Evolutionary conservation across 192 early-diverging fungal species (phyloP).

Genomic region (Linnemannia exigua): DNA sequence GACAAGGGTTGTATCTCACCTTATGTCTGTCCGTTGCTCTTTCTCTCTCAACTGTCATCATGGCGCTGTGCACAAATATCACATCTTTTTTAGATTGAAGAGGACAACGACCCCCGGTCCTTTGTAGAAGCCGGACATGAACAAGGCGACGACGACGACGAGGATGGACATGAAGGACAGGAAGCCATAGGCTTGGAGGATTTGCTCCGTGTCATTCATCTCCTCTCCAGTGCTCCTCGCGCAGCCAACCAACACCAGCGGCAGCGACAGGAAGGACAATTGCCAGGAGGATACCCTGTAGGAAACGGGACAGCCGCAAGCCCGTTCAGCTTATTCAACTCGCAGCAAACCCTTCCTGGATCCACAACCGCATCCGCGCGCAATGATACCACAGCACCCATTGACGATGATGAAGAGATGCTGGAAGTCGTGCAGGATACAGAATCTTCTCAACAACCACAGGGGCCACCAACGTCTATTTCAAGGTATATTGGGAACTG

Average conservation of each 20-base stretch:
- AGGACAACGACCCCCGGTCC: constrained; percentile 37
- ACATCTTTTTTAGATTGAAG: constrained; percentile 35
- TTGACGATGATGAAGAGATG: constrained; percentile 26
- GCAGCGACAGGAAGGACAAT: constrained; percentile 20
- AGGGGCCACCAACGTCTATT: not conserved
- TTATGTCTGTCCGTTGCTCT: not conserved
- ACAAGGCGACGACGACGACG: constrained; percentile 13
- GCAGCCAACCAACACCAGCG: not conserved
- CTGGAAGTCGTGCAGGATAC: not conserved
- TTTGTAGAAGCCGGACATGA: constrained; percentile 24
- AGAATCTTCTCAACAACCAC: not conserved
- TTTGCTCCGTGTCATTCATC: constrained; percentile 22
- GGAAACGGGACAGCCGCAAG: not conserved
- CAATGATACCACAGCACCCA: not conserved
- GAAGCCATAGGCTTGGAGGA: constrained; percentile 18
- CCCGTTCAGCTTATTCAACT: not conserved
- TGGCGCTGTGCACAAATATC: not conserved
- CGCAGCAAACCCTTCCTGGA: not conserved
- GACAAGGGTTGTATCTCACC: not conserved
- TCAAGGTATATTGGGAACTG: not conserved
- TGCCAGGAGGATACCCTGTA: constrained; percentile 30
- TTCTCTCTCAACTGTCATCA: not conserved
- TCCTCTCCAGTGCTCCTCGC: not conserved
- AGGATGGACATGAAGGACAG: constrained; percentile 14
- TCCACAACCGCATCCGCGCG: not conserved